phyloP scores from a whole-genome alignment of 805 yeast species.

The Sungouiozyma ichnusensis region DNA sequence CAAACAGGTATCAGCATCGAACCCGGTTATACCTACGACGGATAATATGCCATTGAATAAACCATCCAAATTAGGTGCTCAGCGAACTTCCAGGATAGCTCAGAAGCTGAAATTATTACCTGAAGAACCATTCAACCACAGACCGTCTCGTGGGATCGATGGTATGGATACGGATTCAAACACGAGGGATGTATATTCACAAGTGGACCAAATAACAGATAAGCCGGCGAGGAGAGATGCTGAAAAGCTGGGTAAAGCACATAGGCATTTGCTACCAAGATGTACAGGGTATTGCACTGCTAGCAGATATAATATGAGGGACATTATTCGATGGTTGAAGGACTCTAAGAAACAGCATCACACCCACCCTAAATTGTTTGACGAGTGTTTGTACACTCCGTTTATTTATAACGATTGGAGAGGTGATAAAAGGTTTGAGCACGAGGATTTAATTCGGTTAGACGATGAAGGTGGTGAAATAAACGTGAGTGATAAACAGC shows the following conservation, averaged over 20 bases:
- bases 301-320: constrained; percentile 83
- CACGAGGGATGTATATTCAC: constrained; percentile 58
- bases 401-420: constrained; percentile 76
- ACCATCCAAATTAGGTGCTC: constrained; percentile 38
- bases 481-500: constrained; percentile 65
- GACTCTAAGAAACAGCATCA: constrained; percentile 65
- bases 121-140: constrained; percentile 35
- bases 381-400: constrained; percentile 91
- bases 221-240: constrained; percentile 89
- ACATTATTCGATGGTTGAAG: constrained; percentile 72
- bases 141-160: neutral
- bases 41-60: neutral
- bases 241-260: constrained; percentile 71
- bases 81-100: constrained; percentile 62
- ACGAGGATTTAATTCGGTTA: constrained; percentile 47
- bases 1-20: neutral
- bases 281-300: constrained; percentile 96
- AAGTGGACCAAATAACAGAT: constrained; percentile 74
- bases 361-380: constrained; percentile 78
- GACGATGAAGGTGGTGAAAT: constrained; percentile 96
- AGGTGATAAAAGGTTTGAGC: constrained; percentile 35
- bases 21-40: neutral
- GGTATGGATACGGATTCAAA: neutral
- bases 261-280: constrained; percentile 72
- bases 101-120: constrained; percentile 67